phyloP scores from a whole-genome alignment of 1,139 yeast genomes.

The Ashbya aceris region DNA sequence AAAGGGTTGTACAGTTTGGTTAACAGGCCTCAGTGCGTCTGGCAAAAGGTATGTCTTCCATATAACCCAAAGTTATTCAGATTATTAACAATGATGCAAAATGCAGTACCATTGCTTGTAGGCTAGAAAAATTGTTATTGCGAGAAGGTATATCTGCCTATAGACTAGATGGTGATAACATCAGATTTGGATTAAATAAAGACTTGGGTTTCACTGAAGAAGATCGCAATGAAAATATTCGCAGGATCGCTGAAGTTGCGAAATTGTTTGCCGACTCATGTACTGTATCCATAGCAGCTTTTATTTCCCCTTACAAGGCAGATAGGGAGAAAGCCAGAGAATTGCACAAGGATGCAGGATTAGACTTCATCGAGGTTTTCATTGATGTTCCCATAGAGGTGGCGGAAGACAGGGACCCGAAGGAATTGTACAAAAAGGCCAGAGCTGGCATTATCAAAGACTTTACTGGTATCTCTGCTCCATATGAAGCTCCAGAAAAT shows the following conservation, averaged over 20 bases:
- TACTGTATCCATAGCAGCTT: slow-evolving; percentile 74
- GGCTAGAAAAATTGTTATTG: slow-evolving; percentile 73
- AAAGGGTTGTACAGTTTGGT: slow-evolving; percentile 86
- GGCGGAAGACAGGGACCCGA: slow-evolving; percentile 95
- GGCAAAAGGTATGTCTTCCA: slow-evolving; percentile 48
- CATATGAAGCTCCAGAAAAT: slow-evolving; percentile 81
- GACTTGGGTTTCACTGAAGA: slow-evolving; percentile 87
- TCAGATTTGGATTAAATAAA: slow-evolving; percentile 88
- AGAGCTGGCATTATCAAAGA: slow-evolving; percentile 90
- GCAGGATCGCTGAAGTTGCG: slow-evolving; percentile 90
- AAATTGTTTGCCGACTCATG: slow-evolving; percentile 89
- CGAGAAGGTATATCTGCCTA: slow-evolving; percentile 62
- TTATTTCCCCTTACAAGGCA: slow-evolving; percentile 79
- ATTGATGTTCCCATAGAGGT: slow-evolving; percentile 89
- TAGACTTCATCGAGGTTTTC: slow-evolving; percentile 82
- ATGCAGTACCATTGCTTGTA: slow-evolving; percentile 78
- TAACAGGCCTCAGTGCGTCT: slow-evolving; percentile 90
- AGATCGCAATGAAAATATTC: slow-evolving; percentile 88
- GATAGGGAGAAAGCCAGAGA: slow-evolving; percentile 83
- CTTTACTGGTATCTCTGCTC: slow-evolving; percentile 92
- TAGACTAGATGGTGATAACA: slow-evolving; percentile 90
- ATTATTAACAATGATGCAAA: slow-evolving; percentile 4
- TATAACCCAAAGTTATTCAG: neutral
- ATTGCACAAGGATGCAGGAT: slow-evolving; percentile 61
- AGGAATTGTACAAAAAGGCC: slow-evolving; percentile 93